Conservation (phyloP, 148 eudicot genomes). For the Diospyros kaki region DNA sequence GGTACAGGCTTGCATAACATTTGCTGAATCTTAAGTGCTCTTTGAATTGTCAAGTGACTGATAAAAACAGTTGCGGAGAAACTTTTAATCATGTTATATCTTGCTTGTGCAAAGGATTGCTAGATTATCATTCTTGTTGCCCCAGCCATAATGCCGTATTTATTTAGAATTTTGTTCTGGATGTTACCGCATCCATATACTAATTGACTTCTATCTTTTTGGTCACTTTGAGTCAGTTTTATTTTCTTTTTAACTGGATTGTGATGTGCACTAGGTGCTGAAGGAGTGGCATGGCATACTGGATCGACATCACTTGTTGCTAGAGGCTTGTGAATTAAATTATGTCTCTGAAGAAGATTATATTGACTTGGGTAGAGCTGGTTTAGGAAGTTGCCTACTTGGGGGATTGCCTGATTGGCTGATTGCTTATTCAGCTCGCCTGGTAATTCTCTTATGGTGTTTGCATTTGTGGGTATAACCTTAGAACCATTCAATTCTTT, state of each 20-base stretch:
- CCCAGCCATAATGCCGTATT: not conserved
- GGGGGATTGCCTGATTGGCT: conserved; percentile 97
- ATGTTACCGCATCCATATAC: not conserved
- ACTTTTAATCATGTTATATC: not conserved
- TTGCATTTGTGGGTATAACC: not conserved
- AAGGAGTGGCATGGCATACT: conserved; percentile 88
- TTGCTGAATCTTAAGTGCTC: not conserved
- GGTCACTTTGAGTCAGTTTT: not conserved
- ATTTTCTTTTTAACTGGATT: not conserved
- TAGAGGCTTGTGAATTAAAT: conserved; percentile 88
- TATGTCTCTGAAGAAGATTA: conserved; percentile 95
- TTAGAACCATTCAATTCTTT: not conserved
- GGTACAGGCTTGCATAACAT: conserved; percentile 33
- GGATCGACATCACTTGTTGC: conserved; percentile 68
- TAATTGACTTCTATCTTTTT: not conserved
- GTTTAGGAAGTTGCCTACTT: conserved; percentile 91
- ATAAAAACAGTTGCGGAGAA: not conserved
- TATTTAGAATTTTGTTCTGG: not conserved
- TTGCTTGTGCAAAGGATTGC: not conserved
- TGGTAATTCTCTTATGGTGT: conserved; percentile 36
- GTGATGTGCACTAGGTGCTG: conserved; percentile 52
- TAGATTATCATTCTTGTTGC: conserved; percentile 8
- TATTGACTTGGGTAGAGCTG: conserved; percentile 85
- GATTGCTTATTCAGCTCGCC: conserved; percentile 85
- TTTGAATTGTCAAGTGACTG: not conserved